Evolutionary conservation across 1,139 yeast genomes (phyloP), one percentile per base, ranked within the genome.

Genomic region (Kodamaea sp.): DNA sequence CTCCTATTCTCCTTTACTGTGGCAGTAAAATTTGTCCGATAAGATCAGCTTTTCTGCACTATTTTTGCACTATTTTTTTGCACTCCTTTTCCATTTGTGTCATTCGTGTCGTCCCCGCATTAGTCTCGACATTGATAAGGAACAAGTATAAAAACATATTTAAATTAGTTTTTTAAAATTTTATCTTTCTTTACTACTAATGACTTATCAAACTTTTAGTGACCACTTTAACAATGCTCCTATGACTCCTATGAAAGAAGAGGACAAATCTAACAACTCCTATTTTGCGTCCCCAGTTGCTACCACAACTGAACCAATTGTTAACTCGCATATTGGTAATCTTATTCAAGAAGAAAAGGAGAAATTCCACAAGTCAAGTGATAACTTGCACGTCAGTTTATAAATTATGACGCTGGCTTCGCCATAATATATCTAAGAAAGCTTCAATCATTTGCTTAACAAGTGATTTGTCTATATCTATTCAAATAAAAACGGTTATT

Each of bases 301-400:
- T 42, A 28, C 43, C 40, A 8, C 34, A 9, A n/a, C 36, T 24
- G 23, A 22, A 23, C 6, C 37, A 35, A 27, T 31, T 15, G 39
- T 42, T 28, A 45, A 46, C 41, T 36, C 48, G 27, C 47, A 48
- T 27, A 46, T 49, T 38, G 45, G 46, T 29, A 51, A 51, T 23
- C 50, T 57, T 25, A 54, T 54, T 27, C 46, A 41, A 27, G 57
- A 60, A 37, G 60, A 58, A 35, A 46, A 44, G 39, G 44, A 41
- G 22, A 41, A 40, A 32, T 55, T 46, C 42, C 57, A 58, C 45
- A 49, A 42, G 43, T 59, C 64, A 6, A 55, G 63, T 8, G 69
- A 63, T 45, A 62, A 63, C 46, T 58, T 63, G 43, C 60, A 58
- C 43, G 58, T 63, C 32, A 60, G 65, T 8, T 58, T 60, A 49